Evolutionary conservation across 345 rosid genomes (phyloP), one percentile per base, ranked within the genome.

Genomic region (Eucalyptus marginata): DNA sequence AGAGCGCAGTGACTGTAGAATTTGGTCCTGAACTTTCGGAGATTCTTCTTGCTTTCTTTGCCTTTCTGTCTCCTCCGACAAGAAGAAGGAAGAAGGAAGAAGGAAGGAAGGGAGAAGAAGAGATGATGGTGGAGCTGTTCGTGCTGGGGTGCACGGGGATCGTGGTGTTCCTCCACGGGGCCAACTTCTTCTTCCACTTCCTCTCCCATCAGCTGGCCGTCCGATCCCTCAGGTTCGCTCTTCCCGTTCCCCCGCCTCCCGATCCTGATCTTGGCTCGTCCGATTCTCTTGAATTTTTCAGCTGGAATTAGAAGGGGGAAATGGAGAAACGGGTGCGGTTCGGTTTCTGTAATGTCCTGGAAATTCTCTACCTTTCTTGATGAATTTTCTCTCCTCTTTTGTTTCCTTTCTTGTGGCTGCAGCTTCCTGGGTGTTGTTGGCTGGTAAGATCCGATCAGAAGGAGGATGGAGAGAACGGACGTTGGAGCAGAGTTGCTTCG

Each of bases 121-220:
- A 88, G 46, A 92, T 87, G 93, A 92, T 91, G 94, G 90, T 93
- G 90, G 96, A 93, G 91, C 89, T 95, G 13, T 92, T 95, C 33
- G 89, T 93, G 62, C 88, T 94, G 89, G 94, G 96, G 6, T 94
- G 96, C 86, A 91, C 95, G 1, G 95, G 96, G 85, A 84, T 93
- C 36, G 95, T 95, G 89, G 92, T 94, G 91, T 91, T 94, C 91
- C 96, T 95, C 47, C 96, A 95, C 49, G 95, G 95, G 36, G 96
- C 94, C 87, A 93, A 93, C 91, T 93, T 95, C 92, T 87, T 95
- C 92, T 95, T 95, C 93, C 94, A 93, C 86, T 51, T 90, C 88
- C 92, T 95, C 76, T 89, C 94, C n/a, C 92, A 94, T 14, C 95
- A 93, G 66, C 79, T 95, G 22, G 92, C 90, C 25, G 13, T 94